Evolutionary conservation across 225 moss, liverwort and hornwort genomes (phyloP).

Genomic region (Physcomitrium patens): DNA sequence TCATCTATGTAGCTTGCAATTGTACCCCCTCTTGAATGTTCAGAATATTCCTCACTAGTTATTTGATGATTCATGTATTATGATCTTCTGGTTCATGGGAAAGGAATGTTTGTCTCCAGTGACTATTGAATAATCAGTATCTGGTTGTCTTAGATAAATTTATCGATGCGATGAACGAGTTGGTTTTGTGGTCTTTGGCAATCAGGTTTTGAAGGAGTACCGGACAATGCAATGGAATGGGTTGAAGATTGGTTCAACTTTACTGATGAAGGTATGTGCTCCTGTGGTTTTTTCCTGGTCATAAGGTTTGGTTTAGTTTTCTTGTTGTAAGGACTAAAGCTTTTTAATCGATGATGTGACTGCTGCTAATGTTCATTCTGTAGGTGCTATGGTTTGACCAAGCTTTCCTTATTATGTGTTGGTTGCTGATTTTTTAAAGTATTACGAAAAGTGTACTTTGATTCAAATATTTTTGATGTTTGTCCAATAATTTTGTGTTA

Average conservation of each 20-base stretch:
- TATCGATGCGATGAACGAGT: not conserved
- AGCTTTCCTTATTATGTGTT: not conserved
- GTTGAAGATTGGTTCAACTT: slow-evolving; percentile 99
- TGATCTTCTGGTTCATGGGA: too few species aligned
- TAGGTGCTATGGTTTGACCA: not conserved
- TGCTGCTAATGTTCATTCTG: not conserved
- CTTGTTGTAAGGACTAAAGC: not conserved
- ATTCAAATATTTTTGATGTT: not conserved
- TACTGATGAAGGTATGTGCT: slow-evolving; percentile 78
- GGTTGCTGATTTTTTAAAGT: not conserved
- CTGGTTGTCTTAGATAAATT: not conserved
- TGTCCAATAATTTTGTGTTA: not conserved
- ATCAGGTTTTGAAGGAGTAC: slow-evolving; percentile 89
- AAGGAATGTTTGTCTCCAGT: not conserved
- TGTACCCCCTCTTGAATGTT: too few species aligned
- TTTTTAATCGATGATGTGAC: not conserved
- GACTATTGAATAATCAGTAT: not conserved
- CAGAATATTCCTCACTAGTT: too few species aligned
- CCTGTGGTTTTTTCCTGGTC: not conserved
- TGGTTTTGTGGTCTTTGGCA: slow-evolving; percentile 17
- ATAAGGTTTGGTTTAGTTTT: not conserved
- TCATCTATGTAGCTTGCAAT: too few species aligned
- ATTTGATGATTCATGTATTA: too few species aligned
- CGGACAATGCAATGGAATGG: slow-evolving; percentile 90
- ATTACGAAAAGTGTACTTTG: not conserved